Evolutionary conservation across 108 stramenopile species (phyloP).

Genomic region (Schizochytrium sp.): DNA sequence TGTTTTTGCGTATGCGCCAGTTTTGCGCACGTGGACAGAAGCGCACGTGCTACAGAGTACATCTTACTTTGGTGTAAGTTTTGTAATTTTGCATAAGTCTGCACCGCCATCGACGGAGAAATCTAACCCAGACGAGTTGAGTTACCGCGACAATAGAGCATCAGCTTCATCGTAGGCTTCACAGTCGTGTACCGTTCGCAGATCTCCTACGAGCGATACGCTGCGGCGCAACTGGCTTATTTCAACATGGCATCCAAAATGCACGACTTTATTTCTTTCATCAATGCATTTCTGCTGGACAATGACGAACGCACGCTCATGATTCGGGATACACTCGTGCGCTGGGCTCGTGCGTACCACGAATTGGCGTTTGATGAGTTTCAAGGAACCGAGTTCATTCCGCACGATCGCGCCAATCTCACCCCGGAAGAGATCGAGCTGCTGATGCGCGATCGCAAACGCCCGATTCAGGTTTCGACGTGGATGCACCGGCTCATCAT

Average conservation of each 20-base stretch:
- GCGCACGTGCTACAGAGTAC: not conserved
- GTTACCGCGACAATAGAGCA: not conserved
- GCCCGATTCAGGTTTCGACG: not conserved
- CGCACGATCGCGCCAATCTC: not conserved
- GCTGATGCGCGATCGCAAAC: not conserved
- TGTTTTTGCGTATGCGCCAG: not conserved
- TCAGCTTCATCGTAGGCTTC: slow-evolving; percentile 7
- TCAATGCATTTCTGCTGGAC: not conserved
- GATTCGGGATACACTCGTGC: not conserved
- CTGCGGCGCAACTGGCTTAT: not conserved
- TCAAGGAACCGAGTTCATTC: not conserved
- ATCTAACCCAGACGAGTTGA: not conserved
- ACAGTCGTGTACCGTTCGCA: slow-evolving; percentile 1
- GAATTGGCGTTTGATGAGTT: not conserved
- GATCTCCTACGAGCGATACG: not conserved
- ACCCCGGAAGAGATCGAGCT: not conserved
- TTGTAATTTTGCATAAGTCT: not conserved
- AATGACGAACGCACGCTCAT: not conserved
- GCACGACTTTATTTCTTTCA: slow-evolving; percentile 6
- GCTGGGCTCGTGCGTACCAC: not conserved
- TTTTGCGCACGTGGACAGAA: not conserved
- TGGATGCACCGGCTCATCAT: slow-evolving; percentile 18
- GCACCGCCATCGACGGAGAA: not conserved
- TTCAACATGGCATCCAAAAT: slow-evolving; percentile 3
- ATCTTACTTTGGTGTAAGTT: not conserved